Conservation (phyloP, 345 rosid species). For the Populus nigra region DNA sequence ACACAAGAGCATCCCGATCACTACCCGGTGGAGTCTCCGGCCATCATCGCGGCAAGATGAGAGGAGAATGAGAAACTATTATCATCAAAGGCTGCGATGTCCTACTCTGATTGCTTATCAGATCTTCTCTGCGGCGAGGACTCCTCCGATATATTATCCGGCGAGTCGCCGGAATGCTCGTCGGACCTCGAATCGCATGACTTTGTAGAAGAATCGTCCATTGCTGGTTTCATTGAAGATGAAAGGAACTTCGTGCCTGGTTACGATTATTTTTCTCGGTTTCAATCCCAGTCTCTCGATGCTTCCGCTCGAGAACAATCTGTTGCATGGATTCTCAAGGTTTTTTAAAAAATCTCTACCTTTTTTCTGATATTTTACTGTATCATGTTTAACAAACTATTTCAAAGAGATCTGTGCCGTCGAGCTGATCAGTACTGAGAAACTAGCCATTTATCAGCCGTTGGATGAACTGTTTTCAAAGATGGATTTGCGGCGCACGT, state of each 20-base stretch:
- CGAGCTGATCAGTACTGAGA: neutral
- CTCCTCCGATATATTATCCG: slow-evolving; percentile 58
- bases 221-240: slow-evolving; percentile 63
- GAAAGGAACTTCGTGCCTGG: slow-evolving; percentile 89
- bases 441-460: neutral
- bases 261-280: slow-evolving; percentile 68
- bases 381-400: neutral
- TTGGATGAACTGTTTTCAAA: slow-evolving; percentile 4
- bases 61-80: slow-evolving; percentile 33
- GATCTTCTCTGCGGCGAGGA: slow-evolving; percentile 83
- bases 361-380: slow-evolving; percentile 25
- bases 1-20: neutral
- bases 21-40: slow-evolving; percentile 4
- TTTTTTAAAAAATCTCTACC: slow-evolving; percentile 1
- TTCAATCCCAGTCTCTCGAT: slow-evolving; percentile 66
- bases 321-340: slow-evolving; percentile 98
- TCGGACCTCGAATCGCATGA: slow-evolving; percentile 59
- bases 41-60: slow-evolving; percentile 30
- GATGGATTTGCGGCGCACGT: neutral
- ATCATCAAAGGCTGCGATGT: slow-evolving; percentile 38
- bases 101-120: slow-evolving; percentile 55
- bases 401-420: slow-evolving; percentile 12
- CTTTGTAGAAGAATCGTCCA: slow-evolving; percentile 54
- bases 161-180: slow-evolving; percentile 58
- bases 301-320: slow-evolving; percentile 83